Evolutionary conservation across 2,329 filamentous ascomycete species (phyloP).

Genomic region (Hymenoscyphus occultus): DNA sequence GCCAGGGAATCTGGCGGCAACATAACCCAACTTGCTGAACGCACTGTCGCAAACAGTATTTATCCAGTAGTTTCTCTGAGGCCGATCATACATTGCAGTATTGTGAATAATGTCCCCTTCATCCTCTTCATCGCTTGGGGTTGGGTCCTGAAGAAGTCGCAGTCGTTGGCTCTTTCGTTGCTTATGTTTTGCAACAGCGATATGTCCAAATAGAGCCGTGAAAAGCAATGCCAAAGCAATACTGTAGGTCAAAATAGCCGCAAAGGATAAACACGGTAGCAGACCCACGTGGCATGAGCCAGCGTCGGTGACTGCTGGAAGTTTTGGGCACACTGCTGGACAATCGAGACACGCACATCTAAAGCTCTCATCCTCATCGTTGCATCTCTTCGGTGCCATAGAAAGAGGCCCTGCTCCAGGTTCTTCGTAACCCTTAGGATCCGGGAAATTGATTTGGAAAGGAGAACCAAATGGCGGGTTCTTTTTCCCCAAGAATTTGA

Average conservation of each 20-base stretch:
- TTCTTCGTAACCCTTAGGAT: slow-evolving; percentile 54
- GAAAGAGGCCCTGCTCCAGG: slow-evolving; percentile 69
- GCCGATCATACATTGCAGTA: slow-evolving; percentile 73
- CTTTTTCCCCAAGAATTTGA: slow-evolving; percentile 92
- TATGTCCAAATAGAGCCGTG: slow-evolving; percentile 66
- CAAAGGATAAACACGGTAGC: slow-evolving; percentile 91
- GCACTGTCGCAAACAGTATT: slow-evolving; percentile 78
- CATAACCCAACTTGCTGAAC: slow-evolving; percentile 77
- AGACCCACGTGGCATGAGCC: slow-evolving; percentile 78
- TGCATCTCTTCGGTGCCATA: slow-evolving; percentile 79
- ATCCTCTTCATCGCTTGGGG: slow-evolving; percentile 87
- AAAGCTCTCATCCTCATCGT: slow-evolving; percentile 80
- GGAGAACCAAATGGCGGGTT: slow-evolving; percentile 82
- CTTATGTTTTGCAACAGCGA: slow-evolving; percentile 71
- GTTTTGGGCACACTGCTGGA: slow-evolving; percentile 75
- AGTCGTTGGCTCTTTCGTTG: slow-evolving; percentile 76
- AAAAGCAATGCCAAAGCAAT: slow-evolving; percentile 67
- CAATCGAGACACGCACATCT: slow-evolving; percentile 95
- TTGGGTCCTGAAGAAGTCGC: slow-evolving; percentile 80
- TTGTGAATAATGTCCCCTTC: slow-evolving; percentile 81
- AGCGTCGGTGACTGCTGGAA: slow-evolving; percentile 70
- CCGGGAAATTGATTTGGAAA: slow-evolving; percentile 95
- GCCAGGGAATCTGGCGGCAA: slow-evolving; percentile 77
- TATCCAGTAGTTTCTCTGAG: slow-evolving; percentile 74
- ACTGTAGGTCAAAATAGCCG: slow-evolving; percentile 82